These are phyloP conservation scores for Somion occarium DNA, from an alignment of 1,284 basidiomycete genomes.

Conservation along the genomic window DNA sequence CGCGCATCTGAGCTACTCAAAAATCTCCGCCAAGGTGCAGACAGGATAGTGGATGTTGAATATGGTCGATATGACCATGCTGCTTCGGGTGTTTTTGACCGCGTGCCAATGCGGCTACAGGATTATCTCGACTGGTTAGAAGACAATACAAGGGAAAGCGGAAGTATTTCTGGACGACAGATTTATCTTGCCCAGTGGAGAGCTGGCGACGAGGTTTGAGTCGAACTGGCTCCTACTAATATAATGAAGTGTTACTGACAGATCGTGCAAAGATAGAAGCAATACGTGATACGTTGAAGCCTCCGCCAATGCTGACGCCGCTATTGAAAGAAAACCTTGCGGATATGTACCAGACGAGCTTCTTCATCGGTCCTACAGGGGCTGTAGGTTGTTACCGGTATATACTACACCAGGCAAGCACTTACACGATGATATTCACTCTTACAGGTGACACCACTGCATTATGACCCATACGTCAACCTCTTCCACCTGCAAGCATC, in stretches of 20 bases:
- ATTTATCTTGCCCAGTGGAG: slow-evolving; percentile 25
- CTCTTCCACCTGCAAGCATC: slow-evolving; percentile 22
- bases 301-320: slow-evolving; percentile 13
- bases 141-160: neutral
- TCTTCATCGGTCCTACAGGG: slow-evolving; percentile 21
- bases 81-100: slow-evolving; percentile 10
- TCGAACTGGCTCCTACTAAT: neutral
- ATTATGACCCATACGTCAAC: slow-evolving; percentile 24
- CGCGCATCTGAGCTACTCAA: slow-evolving; percentile 8
- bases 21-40: slow-evolving; percentile 12
- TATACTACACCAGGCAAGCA: neutral
- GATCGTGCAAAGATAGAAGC: slow-evolving; percentile 13
- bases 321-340: slow-evolving; percentile 11
- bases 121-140: slow-evolving; percentile 22
- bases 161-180: slow-evolving; percentile 11
- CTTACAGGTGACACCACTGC: slow-evolving; percentile 20
- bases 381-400: slow-evolving; percentile 18
- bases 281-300: slow-evolving; percentile 9
- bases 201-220: slow-evolving; percentile 19
- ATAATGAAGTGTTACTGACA: no score
- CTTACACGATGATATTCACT: neutral
- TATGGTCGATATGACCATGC: slow-evolving; percentile 19
- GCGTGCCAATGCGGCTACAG: slow-evolving; percentile 16
- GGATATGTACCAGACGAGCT: slow-evolving; percentile 23
- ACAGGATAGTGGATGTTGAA: slow-evolving; percentile 23